phyloP scores from a whole-genome alignment of 2,329 filamentous ascomycete genomes.

The Alternaria burnsii region DNA sequence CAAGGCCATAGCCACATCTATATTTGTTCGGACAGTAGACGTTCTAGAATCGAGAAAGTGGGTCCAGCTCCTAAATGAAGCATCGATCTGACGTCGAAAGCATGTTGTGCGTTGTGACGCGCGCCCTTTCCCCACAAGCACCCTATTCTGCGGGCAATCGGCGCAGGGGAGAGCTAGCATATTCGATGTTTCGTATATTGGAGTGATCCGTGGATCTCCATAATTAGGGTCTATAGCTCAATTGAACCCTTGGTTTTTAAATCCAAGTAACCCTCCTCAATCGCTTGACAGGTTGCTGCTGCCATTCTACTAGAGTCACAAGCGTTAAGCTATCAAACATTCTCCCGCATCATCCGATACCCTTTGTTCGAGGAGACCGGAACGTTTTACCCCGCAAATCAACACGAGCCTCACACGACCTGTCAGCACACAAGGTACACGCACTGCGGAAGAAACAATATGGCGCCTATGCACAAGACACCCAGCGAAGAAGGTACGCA shows the following conservation, averaged over 20 bases:
- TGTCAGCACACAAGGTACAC: background rate
- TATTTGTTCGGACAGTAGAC: background rate
- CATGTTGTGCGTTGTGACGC: conserved; percentile 14
- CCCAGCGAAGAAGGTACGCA: conserved; percentile 20
- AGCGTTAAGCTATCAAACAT: background rate
- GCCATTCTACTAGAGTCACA: background rate
- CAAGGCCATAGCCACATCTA: background rate
- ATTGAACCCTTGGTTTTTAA: background rate
- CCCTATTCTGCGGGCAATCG: conserved; percentile 6
- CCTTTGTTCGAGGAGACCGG: background rate
- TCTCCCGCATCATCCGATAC: background rate
- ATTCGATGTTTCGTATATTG: background rate
- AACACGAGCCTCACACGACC: background rate
- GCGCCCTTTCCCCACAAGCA: conserved; percentile 18
- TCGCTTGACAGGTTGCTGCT: background rate
- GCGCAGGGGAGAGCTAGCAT: conserved; percentile 3
- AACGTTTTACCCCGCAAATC: conserved; percentile 11
- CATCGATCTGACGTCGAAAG: conserved; percentile 9
- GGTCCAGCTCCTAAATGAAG: background rate
- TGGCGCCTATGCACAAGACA: conserved; percentile 21
- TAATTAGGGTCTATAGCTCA: conserved; percentile 2
- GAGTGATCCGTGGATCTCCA: conserved; percentile 2
- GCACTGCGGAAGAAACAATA: background rate
- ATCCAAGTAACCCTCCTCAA: background rate
- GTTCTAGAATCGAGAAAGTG: background rate